Evolutionary conservation across 495 filamentous ascomycete species (phyloP).

Genomic region (Aspergillus incahuasiensis): DNA sequence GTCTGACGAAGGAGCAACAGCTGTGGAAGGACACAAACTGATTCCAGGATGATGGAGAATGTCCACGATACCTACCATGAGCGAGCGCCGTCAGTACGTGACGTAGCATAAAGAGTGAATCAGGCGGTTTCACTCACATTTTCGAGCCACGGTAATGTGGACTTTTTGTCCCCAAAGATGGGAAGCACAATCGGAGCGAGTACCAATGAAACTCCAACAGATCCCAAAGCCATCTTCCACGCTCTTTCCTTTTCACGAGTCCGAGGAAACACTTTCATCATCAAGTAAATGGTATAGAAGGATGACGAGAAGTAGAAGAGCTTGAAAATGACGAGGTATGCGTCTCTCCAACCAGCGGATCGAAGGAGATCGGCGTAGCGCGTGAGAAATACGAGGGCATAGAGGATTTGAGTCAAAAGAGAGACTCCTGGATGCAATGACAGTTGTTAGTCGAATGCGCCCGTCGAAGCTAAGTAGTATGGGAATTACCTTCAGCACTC

Average conservation of each 20-base stretch:
- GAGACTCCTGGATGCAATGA: slow-evolving; percentile 61
- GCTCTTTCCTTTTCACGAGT: slow-evolving; percentile 86
- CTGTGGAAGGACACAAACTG: slow-evolving; percentile 85
- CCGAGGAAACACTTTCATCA: slow-evolving; percentile 81
- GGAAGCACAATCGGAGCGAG: slow-evolving; percentile 63
- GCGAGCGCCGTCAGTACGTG: background rate
- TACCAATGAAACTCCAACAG: slow-evolving; percentile 53
- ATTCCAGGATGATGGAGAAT: slow-evolving; percentile 88
- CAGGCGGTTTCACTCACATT: slow-evolving; percentile 44
- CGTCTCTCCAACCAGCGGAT: slow-evolving; percentile 35
- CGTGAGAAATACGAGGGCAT: slow-evolving; percentile 77
- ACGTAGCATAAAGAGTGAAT: background rate
- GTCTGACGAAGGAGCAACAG: slow-evolving; percentile 89
- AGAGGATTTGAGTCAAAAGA: slow-evolving; percentile 89
- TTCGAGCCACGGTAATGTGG: slow-evolving; percentile 34
- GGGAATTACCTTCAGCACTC: slow-evolving; percentile 73
- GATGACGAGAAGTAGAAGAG: slow-evolving; percentile 80
- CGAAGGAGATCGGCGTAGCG: slow-evolving; percentile 82
- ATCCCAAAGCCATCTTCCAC: slow-evolving; percentile 75
- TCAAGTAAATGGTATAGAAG: slow-evolving; percentile 82
- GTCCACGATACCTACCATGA: slow-evolving; percentile 59
- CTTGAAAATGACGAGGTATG: slow-evolving; percentile 74
- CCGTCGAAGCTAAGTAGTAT: background rate
- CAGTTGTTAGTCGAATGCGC: slow-evolving; percentile 10
- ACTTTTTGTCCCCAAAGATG: slow-evolving; percentile 10